These are phyloP conservation scores for Cystobasidium tubakii DNA, from an alignment of 768 basidiomycete genomes.

Conservation along the genomic window DNA sequence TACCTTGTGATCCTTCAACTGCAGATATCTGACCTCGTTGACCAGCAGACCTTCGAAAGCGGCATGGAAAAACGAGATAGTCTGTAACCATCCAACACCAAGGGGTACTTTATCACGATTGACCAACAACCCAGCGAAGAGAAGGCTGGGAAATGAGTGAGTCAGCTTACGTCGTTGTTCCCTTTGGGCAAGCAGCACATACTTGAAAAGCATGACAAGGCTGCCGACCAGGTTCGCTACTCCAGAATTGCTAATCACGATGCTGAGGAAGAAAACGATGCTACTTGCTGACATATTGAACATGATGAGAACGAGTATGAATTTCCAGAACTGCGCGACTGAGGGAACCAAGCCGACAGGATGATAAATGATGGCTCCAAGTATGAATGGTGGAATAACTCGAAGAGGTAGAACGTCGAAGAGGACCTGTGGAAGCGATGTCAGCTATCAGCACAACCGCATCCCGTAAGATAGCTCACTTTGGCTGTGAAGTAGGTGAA, in stretches of 20 bases:
- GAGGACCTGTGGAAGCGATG: conserved; percentile 59
- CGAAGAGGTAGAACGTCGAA: conserved; percentile 94
- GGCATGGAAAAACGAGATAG: conserved; percentile 94
- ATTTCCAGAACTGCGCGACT: conserved; percentile 91
- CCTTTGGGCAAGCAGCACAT: conserved; percentile 49
- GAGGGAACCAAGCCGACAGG: conserved; percentile 90
- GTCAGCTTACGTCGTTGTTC: conserved; percentile 13
- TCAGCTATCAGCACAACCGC: background rate
- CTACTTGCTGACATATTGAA: conserved; percentile 96
- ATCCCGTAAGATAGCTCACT: conserved; percentile 49
- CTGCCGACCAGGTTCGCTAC: conserved; percentile 93
- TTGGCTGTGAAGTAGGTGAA: conserved; percentile 96
- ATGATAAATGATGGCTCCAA: conserved; percentile 90
- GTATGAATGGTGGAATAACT: conserved; percentile 87
- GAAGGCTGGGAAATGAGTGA: conserved; percentile 56
- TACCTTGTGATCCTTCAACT: conserved; percentile 69
- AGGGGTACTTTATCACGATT: conserved; percentile 78
- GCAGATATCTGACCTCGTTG: conserved; percentile 88
- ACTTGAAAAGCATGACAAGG: conserved; percentile 98
- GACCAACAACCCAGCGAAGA: conserved; percentile 92
- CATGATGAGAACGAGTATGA: conserved; percentile 86
- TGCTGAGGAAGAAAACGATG: conserved; percentile 81
- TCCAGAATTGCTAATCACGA: conserved; percentile 75
- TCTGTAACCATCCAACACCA: conserved; percentile 76
- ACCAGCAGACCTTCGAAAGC: conserved; percentile 97